Evolutionary conservation across 306 rosid genomes (phyloP).

Genomic region (Quercus glauca): DNA sequence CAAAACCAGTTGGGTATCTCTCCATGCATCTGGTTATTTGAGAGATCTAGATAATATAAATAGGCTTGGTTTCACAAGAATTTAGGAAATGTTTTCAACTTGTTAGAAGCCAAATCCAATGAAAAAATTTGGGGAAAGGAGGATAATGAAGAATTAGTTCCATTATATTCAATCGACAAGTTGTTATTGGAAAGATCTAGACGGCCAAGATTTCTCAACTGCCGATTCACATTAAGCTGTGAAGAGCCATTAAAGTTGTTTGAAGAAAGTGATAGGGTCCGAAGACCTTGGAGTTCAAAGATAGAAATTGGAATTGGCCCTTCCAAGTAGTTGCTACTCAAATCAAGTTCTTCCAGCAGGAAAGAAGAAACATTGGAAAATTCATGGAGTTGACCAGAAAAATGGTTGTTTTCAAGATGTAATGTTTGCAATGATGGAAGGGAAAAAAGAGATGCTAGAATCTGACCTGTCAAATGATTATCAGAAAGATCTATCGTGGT

Average conservation of each 20-base stretch:
- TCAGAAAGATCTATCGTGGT: slow-evolving; percentile 6
- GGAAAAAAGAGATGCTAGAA: slow-evolving; percentile 18
- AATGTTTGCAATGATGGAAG: slow-evolving; percentile 18
- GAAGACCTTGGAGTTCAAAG: not conserved
- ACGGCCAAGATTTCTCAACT: slow-evolving; percentile 1
- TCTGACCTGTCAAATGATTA: slow-evolving; percentile 19
- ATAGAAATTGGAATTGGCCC: not conserved
- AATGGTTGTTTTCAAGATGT: slow-evolving; percentile 2
- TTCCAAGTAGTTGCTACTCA: not conserved
- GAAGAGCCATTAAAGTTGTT: slow-evolving; percentile 2
- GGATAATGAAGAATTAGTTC: not conserved
- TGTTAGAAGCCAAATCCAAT: slow-evolving; percentile 36
- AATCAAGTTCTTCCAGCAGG: not conserved
- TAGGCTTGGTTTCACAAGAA: slow-evolving; percentile 28
- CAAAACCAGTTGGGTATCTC: slow-evolving; percentile 52
- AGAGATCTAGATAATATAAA: slow-evolving; percentile 31
- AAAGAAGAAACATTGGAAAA: not conserved
- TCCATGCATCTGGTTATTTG: slow-evolving; percentile 35
- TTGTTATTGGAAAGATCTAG: slow-evolving; percentile 45
- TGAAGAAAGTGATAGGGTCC: not conserved
- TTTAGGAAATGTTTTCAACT: slow-evolving; percentile 22
- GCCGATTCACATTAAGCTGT: not conserved
- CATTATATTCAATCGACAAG: not conserved
- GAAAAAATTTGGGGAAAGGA: not conserved
- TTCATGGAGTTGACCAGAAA: slow-evolving; percentile 26